Conservation (phyloP, 139 green algal genomes). For the Mesostigma viride region DNA sequence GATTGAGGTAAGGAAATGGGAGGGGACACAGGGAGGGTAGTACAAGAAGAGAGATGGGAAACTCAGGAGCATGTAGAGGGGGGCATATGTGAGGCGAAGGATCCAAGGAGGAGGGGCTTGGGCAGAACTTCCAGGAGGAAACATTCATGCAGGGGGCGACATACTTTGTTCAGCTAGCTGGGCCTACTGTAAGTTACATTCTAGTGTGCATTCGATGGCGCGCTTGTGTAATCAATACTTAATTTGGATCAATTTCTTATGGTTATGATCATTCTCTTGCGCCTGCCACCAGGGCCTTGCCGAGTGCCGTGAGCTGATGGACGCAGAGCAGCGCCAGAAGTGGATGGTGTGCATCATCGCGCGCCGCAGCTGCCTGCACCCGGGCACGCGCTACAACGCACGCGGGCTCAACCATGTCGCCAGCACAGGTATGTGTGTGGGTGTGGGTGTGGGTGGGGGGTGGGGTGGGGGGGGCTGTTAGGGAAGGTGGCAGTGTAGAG, state of each 20-base stretch:
- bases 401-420: conserved; percentile 73
- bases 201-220: not conserved
- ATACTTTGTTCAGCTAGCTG: not conserved
- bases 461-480: too few relatives aligned
- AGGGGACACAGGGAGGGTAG: too few relatives aligned
- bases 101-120: too few relatives aligned
- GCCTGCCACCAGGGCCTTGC: conserved; percentile 70
- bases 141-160: not conserved
- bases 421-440: conserved; percentile 38
- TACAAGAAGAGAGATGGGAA: too few relatives aligned
- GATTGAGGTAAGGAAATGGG: too few relatives aligned
- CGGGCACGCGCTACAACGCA: conserved; percentile 83
- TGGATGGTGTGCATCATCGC: conserved; percentile 56
- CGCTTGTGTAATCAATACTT: not conserved
- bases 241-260: not conserved
- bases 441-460: too few relatives aligned
- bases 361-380: conserved; percentile 68
- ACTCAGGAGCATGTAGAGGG: too few relatives aligned
- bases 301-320: conserved; percentile 53
- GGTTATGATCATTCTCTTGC: too few relatives aligned
- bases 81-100: too few relatives aligned
- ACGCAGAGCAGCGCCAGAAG: conserved; percentile 47
- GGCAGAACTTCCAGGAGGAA: not conserved
- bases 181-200: not conserved
- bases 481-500: too few relatives aligned